phyloP scores from a whole-genome alignment of 805 yeast species.

The Teunomyces aglyptinius region DNA sequence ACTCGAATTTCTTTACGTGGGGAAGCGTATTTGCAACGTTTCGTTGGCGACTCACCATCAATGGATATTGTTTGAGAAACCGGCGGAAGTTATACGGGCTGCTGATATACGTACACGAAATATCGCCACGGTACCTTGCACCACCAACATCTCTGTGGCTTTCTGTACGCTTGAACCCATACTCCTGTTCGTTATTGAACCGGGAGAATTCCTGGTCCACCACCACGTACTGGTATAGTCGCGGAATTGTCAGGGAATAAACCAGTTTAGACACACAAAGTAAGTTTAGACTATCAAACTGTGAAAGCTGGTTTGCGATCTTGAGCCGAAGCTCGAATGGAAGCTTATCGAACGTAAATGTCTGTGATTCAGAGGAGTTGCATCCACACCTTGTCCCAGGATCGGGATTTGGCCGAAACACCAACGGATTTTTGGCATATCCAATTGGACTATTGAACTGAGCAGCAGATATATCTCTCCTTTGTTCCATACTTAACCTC shows the following conservation, averaged over 20 bases:
- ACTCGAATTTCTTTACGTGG: slow-evolving; percentile 19
- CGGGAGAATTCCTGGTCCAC: slow-evolving; percentile 38
- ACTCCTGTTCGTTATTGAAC: slow-evolving; percentile 27
- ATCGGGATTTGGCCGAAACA: background rate
- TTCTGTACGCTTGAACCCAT: slow-evolving; percentile 9
- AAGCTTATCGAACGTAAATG: slow-evolving; percentile 22
- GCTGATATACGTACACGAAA: slow-evolving; percentile 32
- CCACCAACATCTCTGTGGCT: background rate
- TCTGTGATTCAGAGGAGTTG: background rate
- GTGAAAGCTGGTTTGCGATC: slow-evolving; percentile 35
- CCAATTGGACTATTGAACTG: slow-evolving; percentile 23
- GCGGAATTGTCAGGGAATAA: slow-evolving; percentile 27
- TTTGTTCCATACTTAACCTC: background rate
- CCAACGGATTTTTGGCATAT: slow-evolving; percentile 20
- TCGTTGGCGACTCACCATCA: slow-evolving; percentile 1
- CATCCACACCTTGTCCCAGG: background rate
- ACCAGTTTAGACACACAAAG: slow-evolving; percentile 27
- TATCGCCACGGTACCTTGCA: background rate
- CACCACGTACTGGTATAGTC: slow-evolving; percentile 39
- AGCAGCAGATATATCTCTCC: background rate
- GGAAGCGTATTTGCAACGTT: slow-evolving; percentile 13
- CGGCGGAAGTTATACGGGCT: slow-evolving; percentile 39
- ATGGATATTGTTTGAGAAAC: slow-evolving; percentile 20
- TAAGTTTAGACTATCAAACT: slow-evolving; percentile 36
- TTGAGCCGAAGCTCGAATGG: slow-evolving; percentile 36